Evolutionary conservation across 2,329 filamentous ascomycete species (phyloP).

Genomic region (Tolypocladium endophyticum): DNA sequence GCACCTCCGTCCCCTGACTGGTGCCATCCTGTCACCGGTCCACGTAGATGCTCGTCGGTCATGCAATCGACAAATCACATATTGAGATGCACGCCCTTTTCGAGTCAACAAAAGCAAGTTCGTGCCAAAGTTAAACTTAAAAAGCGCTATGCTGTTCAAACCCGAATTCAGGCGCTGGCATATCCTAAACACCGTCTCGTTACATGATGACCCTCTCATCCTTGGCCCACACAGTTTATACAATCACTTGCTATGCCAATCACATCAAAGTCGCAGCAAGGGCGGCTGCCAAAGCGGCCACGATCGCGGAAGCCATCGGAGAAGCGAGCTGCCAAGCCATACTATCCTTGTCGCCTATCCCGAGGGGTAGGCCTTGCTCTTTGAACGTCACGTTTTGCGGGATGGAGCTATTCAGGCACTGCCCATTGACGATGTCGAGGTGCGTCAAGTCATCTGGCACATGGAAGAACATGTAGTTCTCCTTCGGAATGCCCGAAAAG

Average conservation of each 20-base stretch:
- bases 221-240: not conserved
- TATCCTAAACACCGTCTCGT: not conserved
- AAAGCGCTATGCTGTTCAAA: not conserved
- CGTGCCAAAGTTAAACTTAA: too few species aligned
- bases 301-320: conserved; percentile 10
- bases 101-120: not conserved
- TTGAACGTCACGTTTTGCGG: conserved; percentile 63
- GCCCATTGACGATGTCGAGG: conserved; percentile 56
- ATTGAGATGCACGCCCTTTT: not conserved
- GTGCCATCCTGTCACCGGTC: not conserved
- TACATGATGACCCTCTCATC: not conserved
- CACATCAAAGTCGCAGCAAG: conserved; percentile 12
- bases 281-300: conserved; percentile 9
- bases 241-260: not conserved
- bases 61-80: not conserved
- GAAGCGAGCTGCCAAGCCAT: conserved; percentile 13
- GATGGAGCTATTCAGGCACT: conserved; percentile 56
- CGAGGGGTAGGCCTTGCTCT: conserved; percentile 47
- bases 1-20: not conserved
- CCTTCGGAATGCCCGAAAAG: conserved; percentile 56
- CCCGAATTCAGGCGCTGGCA: not conserved
- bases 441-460: conserved; percentile 57
- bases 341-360: conserved; percentile 22
- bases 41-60: not conserved
- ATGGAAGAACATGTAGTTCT: conserved; percentile 70